These are phyloP conservation scores for Suillus subaureus DNA, from an alignment of 768 basidiomycete genomes.

Conservation along the genomic window DNA sequence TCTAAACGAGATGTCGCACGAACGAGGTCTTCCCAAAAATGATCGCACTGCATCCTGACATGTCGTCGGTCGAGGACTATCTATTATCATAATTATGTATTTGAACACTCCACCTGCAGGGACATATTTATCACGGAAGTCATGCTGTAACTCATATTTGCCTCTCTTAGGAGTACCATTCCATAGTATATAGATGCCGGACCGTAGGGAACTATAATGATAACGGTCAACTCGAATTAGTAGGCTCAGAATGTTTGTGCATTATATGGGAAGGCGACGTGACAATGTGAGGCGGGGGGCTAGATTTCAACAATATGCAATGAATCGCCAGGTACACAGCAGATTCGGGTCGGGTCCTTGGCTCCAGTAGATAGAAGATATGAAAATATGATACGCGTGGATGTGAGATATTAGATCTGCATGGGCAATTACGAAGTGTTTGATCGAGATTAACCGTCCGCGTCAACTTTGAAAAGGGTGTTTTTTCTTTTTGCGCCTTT, in stretches of 20 bases:
- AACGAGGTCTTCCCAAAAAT: background rate
- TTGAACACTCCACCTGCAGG: slow-evolving; percentile 5
- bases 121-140: slow-evolving; percentile 9
- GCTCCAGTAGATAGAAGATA: background rate
- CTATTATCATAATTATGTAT: slow-evolving; percentile 9
- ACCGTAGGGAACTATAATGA: background rate
- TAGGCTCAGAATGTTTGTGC: background rate
- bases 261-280: background rate
- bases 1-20: slow-evolving; percentile 16
- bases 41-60: slow-evolving; percentile 2
- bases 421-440: background rate
- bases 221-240: background rate
- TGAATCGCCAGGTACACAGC: background rate
- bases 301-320: background rate
- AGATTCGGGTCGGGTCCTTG: slow-evolving; percentile 1
- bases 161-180: background rate
- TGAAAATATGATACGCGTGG: background rate
- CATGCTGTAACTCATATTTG: slow-evolving; percentile 6
- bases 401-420: slow-evolving; percentile 2
- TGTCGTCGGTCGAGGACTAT: background rate
- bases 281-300: background rate
- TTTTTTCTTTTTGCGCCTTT: slow-evolving; percentile 56
- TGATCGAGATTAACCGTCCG: background rate
- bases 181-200: background rate
- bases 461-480: slow-evolving; percentile 15